Percentiles rank a stretch among this genome's conserved stretches.
These are phyloP conservation scores for Xylaria longipes DNA, from an alignment of 495 filamentous ascomycete genomes.

Conservation along the genomic window DNA sequence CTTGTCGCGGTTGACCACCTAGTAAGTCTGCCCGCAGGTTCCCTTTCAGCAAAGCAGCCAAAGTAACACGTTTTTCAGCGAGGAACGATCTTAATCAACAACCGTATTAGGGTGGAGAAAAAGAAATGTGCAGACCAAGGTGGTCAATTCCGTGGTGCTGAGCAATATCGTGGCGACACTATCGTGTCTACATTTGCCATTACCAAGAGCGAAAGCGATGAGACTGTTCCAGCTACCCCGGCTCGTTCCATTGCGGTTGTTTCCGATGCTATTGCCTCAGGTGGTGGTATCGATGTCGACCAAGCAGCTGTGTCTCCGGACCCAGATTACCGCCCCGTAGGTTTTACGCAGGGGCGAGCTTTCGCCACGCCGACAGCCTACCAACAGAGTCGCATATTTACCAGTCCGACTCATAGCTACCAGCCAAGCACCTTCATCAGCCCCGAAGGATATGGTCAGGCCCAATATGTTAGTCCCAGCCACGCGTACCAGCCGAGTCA, in stretches of 20 bases:
- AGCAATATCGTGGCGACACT: slow-evolving; percentile 4
- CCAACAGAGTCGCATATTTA: background rate
- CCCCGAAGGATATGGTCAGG: slow-evolving; percentile 5
- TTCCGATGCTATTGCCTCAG: slow-evolving; percentile 1
- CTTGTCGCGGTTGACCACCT: slow-evolving; percentile 44
- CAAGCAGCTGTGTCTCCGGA: slow-evolving; percentile 10
- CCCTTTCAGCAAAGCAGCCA: background rate
- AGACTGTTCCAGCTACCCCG: slow-evolving; percentile 14
- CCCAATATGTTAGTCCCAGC: slow-evolving; percentile 19
- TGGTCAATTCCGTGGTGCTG: slow-evolving; percentile 11
- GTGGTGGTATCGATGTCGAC: slow-evolving; percentile 9
- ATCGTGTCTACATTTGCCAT: slow-evolving; percentile 1
- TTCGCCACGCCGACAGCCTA: slow-evolving; percentile 9
- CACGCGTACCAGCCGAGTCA: slow-evolving; percentile 11
- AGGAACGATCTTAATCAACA: slow-evolving; percentile 39
- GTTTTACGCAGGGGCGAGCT: slow-evolving; percentile 11
- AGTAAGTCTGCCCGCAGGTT: slow-evolving; percentile 24
- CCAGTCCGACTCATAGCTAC: slow-evolving; percentile 12
- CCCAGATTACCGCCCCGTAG: slow-evolving; percentile 7
- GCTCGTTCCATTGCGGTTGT: slow-evolving; percentile 15
- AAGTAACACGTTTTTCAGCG: slow-evolving; percentile 12
- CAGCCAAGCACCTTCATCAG: slow-evolving; percentile 9
- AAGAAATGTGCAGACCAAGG: slow-evolving; percentile 70
- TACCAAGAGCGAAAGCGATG: background rate
- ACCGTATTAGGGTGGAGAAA: slow-evolving; percentile 73